Evolutionary conservation across 2,329 filamentous ascomycete species (phyloP).

Genomic region (Aspergillus versicolor): DNA sequence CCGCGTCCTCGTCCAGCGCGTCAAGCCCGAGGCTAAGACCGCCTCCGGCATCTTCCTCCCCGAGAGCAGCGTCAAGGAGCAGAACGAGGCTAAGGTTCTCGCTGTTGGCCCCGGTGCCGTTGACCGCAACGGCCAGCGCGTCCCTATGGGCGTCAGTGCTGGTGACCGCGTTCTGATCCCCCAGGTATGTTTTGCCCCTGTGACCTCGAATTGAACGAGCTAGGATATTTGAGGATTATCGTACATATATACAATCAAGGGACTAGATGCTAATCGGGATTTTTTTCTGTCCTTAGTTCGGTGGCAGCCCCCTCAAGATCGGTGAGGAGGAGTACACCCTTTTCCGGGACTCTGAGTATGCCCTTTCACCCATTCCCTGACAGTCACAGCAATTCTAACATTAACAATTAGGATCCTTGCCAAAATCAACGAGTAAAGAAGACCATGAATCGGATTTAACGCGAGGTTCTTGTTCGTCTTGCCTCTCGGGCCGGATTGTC

Average conservation of each 20-base stretch:
- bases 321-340: constrained; percentile 95
- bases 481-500: constrained; percentile 20
- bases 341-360: constrained; percentile 97
- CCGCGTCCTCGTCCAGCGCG: constrained; percentile 94
- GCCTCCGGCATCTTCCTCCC: constrained; percentile 96
- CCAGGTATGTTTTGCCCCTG: constrained; percentile 61
- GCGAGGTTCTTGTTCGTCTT: constrained; percentile 18
- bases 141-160: constrained; percentile 75
- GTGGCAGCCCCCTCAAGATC: constrained; percentile 93
- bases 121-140: constrained; percentile 84
- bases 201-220: neutral
- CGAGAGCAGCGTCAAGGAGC: constrained; percentile 94
- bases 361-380: constrained; percentile 27
- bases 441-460: constrained; percentile 3
- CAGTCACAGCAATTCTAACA: constrained; percentile 17
- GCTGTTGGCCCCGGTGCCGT: constrained; percentile 88
- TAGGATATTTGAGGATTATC: neutral
- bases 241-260: neutral
- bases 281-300: constrained; percentile 60
- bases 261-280: constrained; percentile 20
- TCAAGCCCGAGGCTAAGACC: constrained; percentile 97
- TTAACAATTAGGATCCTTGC: constrained; percentile 73
- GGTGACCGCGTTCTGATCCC: constrained; percentile 96
- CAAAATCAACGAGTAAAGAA: constrained; percentile 93
- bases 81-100: constrained; percentile 95